phyloP scores from a whole-genome alignment of 2,329 filamentous ascomycete species.

The Botrytis fabae region DNA sequence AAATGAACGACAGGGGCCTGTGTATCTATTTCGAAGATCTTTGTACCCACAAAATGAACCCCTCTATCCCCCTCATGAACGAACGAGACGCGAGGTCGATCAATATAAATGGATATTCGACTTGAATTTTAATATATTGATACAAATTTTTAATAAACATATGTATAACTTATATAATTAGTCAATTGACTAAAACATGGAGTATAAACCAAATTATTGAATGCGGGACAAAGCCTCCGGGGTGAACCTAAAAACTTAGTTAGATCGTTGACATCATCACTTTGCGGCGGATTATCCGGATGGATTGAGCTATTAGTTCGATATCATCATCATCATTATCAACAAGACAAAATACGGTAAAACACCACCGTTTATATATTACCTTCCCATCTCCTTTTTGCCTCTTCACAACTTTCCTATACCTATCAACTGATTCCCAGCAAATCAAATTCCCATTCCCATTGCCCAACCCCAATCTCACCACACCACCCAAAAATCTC shows the following conservation, averaged over 20 bases:
- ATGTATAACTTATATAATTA: not conserved
- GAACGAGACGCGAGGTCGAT: not conserved
- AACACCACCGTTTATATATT: not conserved
- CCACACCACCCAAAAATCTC: not conserved
- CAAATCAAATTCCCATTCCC: too few species aligned
- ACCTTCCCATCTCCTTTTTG: not conserved
- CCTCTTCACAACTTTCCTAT: too few species aligned
- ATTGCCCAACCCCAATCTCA: not conserved
- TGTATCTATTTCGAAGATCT: not conserved
- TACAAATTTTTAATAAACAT: not conserved
- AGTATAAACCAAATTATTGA: not conserved
- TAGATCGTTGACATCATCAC: constrained; percentile 9
- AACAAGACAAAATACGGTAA: not conserved
- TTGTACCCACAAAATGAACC: not conserved
- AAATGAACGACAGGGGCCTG: not conserved
- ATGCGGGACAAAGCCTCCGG: not conserved
- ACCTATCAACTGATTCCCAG: too few species aligned
- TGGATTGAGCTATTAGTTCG: not conserved
- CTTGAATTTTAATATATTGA: not conserved
- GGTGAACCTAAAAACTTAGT: not conserved
- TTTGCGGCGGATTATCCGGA: not conserved
- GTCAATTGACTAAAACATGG: not conserved
- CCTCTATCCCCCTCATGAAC: not conserved
- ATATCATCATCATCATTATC: not conserved
- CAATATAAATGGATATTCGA: not conserved